Evolutionary conservation across 495 filamentous ascomycete species (phyloP).

Genomic region (Jackrogersella minutella): DNA sequence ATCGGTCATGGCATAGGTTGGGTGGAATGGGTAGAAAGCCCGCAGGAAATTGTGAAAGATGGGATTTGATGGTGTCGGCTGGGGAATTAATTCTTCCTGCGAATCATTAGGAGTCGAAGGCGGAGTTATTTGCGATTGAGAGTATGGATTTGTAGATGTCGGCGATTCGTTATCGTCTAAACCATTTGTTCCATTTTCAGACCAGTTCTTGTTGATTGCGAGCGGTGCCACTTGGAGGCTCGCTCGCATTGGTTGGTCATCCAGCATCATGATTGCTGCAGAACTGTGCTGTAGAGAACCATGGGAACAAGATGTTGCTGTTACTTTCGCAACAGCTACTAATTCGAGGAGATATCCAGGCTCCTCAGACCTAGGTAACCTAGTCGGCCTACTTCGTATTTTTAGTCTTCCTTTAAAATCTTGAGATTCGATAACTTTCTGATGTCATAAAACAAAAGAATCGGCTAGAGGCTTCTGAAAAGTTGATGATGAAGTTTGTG

Average conservation of each 20-base stretch:
- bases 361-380: constrained; percentile 11
- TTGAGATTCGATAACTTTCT: background rate
- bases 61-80: constrained; percentile 57
- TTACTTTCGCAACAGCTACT: constrained; percentile 41
- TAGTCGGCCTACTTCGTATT: constrained; percentile 2
- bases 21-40: constrained; percentile 95
- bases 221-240: constrained; percentile 78
- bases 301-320: constrained; percentile 46
- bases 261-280: constrained; percentile 61
- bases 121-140: constrained; percentile 71
- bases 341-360: constrained; percentile 19
- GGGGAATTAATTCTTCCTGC: constrained; percentile 63
- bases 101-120: constrained; percentile 74
- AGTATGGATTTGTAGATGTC: constrained; percentile 51
- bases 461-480: constrained; percentile 9
- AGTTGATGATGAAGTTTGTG: background rate
- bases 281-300: constrained; percentile 42
- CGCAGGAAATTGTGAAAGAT: constrained; percentile 95
- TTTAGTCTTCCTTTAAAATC: constrained; percentile 10
- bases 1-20: constrained; percentile 69
- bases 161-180: constrained; percentile 50
- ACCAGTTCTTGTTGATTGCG: constrained; percentile 70
- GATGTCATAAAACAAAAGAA: constrained; percentile 10
- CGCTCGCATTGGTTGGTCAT: constrained; percentile 58
- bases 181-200: constrained; percentile 54